Percentiles rank a stretch among this genome's conserved stretches.
phyloP scores from a whole-genome alignment of 192 early-diverging fungal genomes.

The Phlyctochytrium arcticum region DNA sequence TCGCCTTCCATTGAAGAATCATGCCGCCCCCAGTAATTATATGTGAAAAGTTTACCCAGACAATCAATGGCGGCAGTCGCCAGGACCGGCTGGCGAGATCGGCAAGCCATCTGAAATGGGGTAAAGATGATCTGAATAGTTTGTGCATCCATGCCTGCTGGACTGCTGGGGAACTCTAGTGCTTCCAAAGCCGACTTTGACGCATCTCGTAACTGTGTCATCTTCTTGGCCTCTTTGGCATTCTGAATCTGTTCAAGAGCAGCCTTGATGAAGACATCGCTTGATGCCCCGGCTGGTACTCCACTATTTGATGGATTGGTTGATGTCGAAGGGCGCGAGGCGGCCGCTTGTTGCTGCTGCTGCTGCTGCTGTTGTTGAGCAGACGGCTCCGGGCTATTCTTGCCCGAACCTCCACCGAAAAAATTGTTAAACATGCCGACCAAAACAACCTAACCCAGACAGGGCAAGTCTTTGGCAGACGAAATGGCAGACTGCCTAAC shows the following conservation, averaged over 20 bases:
- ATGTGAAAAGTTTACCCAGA: slow-evolving; percentile 61
- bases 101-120: slow-evolving; percentile 71
- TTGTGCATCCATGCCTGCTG: slow-evolving; percentile 12
- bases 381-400: slow-evolving; percentile 4
- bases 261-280: slow-evolving; percentile 48
- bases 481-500: too few species aligned
- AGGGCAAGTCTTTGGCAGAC: too few species aligned
- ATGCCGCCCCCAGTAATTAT: slow-evolving; percentile 52
- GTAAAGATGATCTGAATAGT: slow-evolving; percentile 50
- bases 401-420: slow-evolving; percentile 4
- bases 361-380: too few species aligned
- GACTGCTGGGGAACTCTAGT: slow-evolving; percentile 11
- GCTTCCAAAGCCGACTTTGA: slow-evolving; percentile 32
- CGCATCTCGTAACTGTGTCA: slow-evolving; percentile 33
- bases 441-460: too few species aligned
- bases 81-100: slow-evolving; percentile 55
- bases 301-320: neutral
- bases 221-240: slow-evolving; percentile 46
- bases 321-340: neutral
- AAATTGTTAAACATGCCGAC: slow-evolving; percentile 23
- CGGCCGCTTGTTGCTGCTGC: neutral
- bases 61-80: slow-evolving; percentile 53
- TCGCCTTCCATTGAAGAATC: slow-evolving; percentile 13
- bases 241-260: slow-evolving; percentile 43
- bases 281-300: slow-evolving; percentile 9